Percentiles rank a stretch among this genome's conserved stretches.
phyloP scores from a whole-genome alignment of 2,329 filamentous ascomycete species.

The Botrytis hyacinthi region DNA sequence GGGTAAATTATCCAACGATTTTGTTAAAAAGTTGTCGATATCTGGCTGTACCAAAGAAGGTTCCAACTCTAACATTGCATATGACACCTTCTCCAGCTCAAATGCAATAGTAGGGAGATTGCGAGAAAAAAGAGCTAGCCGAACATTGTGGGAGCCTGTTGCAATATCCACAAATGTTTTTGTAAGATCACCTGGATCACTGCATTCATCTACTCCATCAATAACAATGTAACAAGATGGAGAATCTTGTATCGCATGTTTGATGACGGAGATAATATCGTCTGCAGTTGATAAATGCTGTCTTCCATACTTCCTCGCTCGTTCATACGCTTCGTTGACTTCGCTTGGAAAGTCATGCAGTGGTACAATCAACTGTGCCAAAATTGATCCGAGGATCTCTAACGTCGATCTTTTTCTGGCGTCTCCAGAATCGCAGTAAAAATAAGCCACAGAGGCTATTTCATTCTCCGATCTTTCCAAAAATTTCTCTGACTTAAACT shows the following conservation, averaged over 20 bases:
- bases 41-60: slow-evolving; percentile 10
- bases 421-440: slow-evolving; percentile 16
- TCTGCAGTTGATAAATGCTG: slow-evolving; percentile 11
- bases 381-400: slow-evolving; percentile 14
- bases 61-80: not conserved
- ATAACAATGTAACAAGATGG: slow-evolving; percentile 4
- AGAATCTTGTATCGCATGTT: not conserved
- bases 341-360: not conserved
- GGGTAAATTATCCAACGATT: slow-evolving; percentile 1
- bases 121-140: slow-evolving; percentile 9
- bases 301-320: slow-evolving; percentile 19
- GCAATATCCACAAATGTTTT: not conserved
- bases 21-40: slow-evolving; percentile 12
- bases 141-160: not conserved
- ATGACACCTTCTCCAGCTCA: not conserved
- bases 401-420: not conserved
- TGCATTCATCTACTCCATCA: slow-evolving; percentile 19
- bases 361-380: slow-evolving; percentile 12
- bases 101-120: slow-evolving; percentile 1
- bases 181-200: not conserved
- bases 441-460: not conserved
- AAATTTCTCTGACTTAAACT: not conserved
- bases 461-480: not conserved
- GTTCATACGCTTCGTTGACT: slow-evolving; percentile 1
- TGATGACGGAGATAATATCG: not conserved